Evolutionary conservation across 2,329 filamentous ascomycete species (phyloP).

Genomic region (Penicillium sp.): DNA sequence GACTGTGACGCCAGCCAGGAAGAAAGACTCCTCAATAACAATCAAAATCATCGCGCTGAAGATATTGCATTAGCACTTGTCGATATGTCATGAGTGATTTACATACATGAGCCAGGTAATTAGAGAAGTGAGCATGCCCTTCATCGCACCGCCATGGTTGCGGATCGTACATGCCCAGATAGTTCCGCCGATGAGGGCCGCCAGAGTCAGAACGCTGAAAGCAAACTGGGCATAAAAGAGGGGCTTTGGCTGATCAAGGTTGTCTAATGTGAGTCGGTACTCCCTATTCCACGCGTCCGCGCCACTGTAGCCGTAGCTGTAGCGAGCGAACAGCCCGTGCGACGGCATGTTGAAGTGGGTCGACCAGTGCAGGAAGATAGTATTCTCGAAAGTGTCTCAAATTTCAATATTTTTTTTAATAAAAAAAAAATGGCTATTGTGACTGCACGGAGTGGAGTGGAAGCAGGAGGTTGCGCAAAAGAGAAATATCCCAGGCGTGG

Average conservation of each 20-base stretch:
- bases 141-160: constrained; percentile 14
- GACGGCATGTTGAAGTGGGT: constrained; percentile 12
- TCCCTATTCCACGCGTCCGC: constrained; percentile 6
- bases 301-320: not conserved
- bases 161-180: constrained; percentile 19
- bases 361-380: not conserved
- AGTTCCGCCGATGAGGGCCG: constrained; percentile 17
- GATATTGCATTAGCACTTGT: not conserved
- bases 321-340: constrained; percentile 7
- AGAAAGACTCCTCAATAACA: constrained; percentile 14
- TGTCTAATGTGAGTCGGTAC: not conserved
- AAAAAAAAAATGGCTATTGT: not conserved
- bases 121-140: constrained; percentile 11
- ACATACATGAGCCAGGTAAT: constrained; percentile 15
- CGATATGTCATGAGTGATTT: too few relatives aligned
- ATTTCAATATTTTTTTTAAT: not conserved
- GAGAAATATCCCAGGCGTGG: not conserved
- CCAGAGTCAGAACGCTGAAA: constrained; percentile 18
- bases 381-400: not conserved
- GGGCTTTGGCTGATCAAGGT: not conserved
- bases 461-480: not conserved
- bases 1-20: constrained; percentile 14
- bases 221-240: constrained; percentile 10
- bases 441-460: not conserved
- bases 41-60: constrained; percentile 9